A percentile compares a stretch with the other conserved stretches of the same genome.
phyloP scores from a whole-genome alignment of 2,329 filamentous ascomycete species.

The Trichophyton mentagrophytes region DNA sequence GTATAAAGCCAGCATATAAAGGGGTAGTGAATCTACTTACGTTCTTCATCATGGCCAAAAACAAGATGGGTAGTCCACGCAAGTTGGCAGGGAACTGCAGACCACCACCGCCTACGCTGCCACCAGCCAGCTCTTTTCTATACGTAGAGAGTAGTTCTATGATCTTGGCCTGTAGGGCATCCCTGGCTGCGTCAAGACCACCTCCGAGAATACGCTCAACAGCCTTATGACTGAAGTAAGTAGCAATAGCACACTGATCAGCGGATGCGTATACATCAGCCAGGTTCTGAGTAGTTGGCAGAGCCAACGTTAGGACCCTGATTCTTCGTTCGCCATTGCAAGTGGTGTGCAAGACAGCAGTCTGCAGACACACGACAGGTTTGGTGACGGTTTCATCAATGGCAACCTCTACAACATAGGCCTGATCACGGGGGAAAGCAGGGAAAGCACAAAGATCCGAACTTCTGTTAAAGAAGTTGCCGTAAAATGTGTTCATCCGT shows the following conservation, averaged over 20 bases:
- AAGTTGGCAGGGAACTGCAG: constrained; percentile 91
- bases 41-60: constrained; percentile 92
- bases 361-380: constrained; percentile 83
- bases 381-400: constrained; percentile 92
- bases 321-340: constrained; percentile 96
- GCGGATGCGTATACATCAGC: constrained; percentile 89
- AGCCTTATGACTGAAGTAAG: constrained; percentile 94
- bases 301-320: constrained; percentile 78
- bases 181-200: constrained; percentile 78
- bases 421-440: constrained; percentile 91
- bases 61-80: constrained; percentile 73
- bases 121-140: constrained; percentile 89
- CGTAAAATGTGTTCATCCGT: constrained; percentile 95
- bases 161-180: constrained; percentile 81
- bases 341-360: constrained; percentile 90
- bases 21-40: constrained; percentile 39
- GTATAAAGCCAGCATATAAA: not conserved
- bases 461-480: constrained; percentile 98
- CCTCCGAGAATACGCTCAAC: constrained; percentile 78
- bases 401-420: constrained; percentile 93
- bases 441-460: constrained; percentile 97
- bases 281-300: constrained; percentile 83
- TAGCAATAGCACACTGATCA: constrained; percentile 83
- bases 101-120: constrained; percentile 83
- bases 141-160: constrained; percentile 90